Percentiles rank a stretch among this genome's conserved stretches.
phyloP scores from a whole-genome alignment of 352 stramenopile species.

The Globisporangium nodosum region DNA sequence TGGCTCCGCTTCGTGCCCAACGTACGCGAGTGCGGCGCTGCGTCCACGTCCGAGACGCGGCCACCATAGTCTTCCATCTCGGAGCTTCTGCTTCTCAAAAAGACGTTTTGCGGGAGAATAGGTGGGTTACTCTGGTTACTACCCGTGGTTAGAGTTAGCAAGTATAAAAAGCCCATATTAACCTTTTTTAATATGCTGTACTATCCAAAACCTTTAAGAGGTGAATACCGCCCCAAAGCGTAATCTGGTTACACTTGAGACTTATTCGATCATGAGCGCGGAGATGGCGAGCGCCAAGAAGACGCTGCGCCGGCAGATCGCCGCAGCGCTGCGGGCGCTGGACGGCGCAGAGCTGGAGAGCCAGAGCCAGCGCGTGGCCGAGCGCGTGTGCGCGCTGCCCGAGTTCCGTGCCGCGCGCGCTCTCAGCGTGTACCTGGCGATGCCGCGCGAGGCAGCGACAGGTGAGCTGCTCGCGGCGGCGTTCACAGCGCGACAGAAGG shows the following conservation, averaged over 20 bases:
- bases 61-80: conserved; percentile 7
- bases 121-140: too few species aligned
- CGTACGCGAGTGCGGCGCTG: conserved; percentile 14
- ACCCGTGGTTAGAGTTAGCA: too few species aligned
- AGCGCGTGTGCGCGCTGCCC: conserved; percentile 39
- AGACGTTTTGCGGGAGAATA: conserved; percentile 1
- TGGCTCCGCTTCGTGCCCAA: not conserved
- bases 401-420: conserved; percentile 36
- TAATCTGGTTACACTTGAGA: not conserved
- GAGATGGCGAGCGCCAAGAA: conserved; percentile 37
- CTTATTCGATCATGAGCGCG: not conserved
- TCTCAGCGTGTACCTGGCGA: conserved; percentile 82
- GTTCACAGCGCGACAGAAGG: conserved; percentile 60
- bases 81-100: not conserved
- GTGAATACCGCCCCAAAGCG: too few species aligned
- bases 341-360: conserved; percentile 33
- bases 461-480: conserved; percentile 35
- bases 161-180: too few species aligned
- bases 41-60: conserved; percentile 7
- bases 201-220: too few species aligned
- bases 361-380: conserved; percentile 46
- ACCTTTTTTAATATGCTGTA: too few species aligned
- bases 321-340: conserved; percentile 30
- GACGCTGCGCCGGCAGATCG: conserved; percentile 53
- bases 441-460: conserved; percentile 78